Conservation (phyloP, 495 filamentous ascomycete species). For the Tuber umbilicatum region DNA sequence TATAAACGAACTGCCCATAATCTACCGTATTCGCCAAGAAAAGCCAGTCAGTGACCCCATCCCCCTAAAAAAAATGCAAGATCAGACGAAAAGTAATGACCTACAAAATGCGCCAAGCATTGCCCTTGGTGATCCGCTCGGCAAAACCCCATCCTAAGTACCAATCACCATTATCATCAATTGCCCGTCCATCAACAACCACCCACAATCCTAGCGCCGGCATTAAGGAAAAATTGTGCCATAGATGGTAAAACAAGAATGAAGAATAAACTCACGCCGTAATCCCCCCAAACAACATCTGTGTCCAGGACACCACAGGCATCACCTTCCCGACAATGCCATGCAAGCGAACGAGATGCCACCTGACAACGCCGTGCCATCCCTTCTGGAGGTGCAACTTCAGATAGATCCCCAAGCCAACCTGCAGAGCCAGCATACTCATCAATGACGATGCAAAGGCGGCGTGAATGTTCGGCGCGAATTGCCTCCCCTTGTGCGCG, state of each 20-base stretch:
- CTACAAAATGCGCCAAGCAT: slow-evolving; percentile 79
- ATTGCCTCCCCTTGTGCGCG: slow-evolving; percentile 79
- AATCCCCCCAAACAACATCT: slow-evolving; percentile 96
- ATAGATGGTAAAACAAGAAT: neutral
- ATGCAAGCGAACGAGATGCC: slow-evolving; percentile 63
- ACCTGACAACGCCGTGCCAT: slow-evolving; percentile 69
- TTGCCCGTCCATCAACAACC: neutral
- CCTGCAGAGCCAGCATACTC: slow-evolving; percentile 67
- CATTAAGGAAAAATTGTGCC: neutral
- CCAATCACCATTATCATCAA: slow-evolving; percentile 1
- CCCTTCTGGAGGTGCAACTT: slow-evolving; percentile 82
- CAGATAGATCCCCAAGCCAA: slow-evolving; percentile 77
- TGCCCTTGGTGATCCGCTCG: slow-evolving; percentile 85
- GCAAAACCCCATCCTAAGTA: slow-evolving; percentile 81
- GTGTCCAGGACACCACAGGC: slow-evolving; percentile 81
- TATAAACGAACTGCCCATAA: slow-evolving; percentile 97
- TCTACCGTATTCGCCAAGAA: slow-evolving; percentile 41
- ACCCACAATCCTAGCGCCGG: neutral
- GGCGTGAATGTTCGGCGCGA: slow-evolving; percentile 75
- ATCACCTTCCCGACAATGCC: slow-evolving; percentile 78
- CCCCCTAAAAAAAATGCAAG: neutral
- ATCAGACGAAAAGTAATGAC: slow-evolving; percentile 9
- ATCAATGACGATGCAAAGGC: slow-evolving; percentile 72
- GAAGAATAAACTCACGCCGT: slow-evolving; percentile 49
- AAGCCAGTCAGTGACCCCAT: slow-evolving; percentile 3